phyloP scores from a whole-genome alignment of 352 stramenopile species.

The Phytophthora ramorum region DNA sequence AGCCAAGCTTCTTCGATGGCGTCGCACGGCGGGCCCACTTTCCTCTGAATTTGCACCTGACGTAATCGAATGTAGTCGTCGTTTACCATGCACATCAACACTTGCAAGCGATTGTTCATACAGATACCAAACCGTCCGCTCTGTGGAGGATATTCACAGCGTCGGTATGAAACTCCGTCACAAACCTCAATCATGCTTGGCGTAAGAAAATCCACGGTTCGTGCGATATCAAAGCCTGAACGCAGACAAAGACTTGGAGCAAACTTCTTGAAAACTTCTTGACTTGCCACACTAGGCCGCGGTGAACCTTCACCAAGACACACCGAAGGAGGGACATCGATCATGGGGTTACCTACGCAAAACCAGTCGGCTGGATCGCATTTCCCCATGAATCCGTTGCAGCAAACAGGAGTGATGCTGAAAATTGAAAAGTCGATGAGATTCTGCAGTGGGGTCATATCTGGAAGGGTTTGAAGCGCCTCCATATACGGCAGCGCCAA shows the following conservation, averaged over 20 bases:
- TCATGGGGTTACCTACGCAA: constrained; percentile 13
- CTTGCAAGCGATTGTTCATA: constrained; percentile 34
- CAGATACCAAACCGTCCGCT: constrained; percentile 28
- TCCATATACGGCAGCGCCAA: constrained; percentile 15
- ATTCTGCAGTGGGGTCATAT: constrained; percentile 10
- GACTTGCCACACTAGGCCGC: neutral
- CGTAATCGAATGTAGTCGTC: constrained; percentile 17
- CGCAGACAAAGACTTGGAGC: neutral
- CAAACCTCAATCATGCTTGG: constrained; percentile 5
- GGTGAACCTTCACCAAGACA: neutral
- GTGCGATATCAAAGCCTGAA: constrained; percentile 3
- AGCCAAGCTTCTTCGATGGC: constrained; percentile 33
- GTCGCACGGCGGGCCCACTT: constrained; percentile 23
- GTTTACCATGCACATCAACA: constrained; percentile 21
- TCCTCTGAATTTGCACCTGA: constrained; percentile 26
- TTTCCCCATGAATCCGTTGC: constrained; percentile 35
- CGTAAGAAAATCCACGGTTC: neutral
- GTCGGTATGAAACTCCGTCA: constrained; percentile 9
- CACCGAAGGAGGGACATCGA: neutral
- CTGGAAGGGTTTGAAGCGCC: constrained; percentile 16
- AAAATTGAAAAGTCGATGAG: constrained; percentile 20
- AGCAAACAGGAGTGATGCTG: constrained; percentile 19
- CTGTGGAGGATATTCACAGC: constrained; percentile 8
- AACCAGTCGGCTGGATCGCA: constrained; percentile 27
- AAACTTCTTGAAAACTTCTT: constrained; percentile 2